phyloP scores from a whole-genome alignment of 1,284 basidiomycete genomes.

The Cutaneotrichosporon daszewskae region DNA sequence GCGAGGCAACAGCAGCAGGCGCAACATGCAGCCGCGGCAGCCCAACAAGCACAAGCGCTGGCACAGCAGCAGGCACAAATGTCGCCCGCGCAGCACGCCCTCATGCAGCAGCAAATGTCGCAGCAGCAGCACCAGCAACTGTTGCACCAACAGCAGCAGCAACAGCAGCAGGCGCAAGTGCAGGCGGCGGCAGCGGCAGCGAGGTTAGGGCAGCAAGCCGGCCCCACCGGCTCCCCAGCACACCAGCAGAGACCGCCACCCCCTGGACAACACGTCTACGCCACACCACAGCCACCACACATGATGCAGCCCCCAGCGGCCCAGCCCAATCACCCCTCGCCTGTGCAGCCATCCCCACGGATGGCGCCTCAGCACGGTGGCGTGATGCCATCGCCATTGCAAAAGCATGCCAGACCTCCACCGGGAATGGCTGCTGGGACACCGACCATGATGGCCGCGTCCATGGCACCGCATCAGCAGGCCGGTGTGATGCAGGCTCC shows the following conservation, averaged over 20 bases:
- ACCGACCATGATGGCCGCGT: conserved; percentile 34
- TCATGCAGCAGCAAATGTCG: conserved; percentile 12
- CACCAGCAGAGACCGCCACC: conserved; percentile 23
- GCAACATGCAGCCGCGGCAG: too few species aligned
- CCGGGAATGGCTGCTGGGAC: conserved; percentile 23
- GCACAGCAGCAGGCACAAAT: conserved; percentile 12
- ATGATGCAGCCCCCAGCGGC: conserved; percentile 23
- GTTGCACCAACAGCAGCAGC: conserved; percentile 15
- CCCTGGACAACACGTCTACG: conserved; percentile 26
- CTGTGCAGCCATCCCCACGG: conserved; percentile 28
- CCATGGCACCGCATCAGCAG: conserved; percentile 31
- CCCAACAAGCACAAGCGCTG: conserved; percentile 14
- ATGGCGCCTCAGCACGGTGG: conserved; percentile 27
- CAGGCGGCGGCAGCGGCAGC: conserved; percentile 7
- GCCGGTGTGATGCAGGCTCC: conserved; percentile 8
- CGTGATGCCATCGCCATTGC: conserved; percentile 35
- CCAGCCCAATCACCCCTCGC: conserved; percentile 24
- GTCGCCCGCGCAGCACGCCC: conserved; percentile 4
- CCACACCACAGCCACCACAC: conserved; percentile 13
- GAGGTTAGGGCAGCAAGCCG: conserved; percentile 16
- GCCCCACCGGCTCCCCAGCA: conserved; percentile 22
- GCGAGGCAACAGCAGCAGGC: conserved; percentile 13
- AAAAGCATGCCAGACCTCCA: conserved; percentile 34
- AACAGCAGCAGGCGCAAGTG: conserved; percentile 9
- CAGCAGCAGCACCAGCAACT: conserved; percentile 18